phyloP scores from a whole-genome alignment of 2,329 filamentous ascomycete genomes.

The Laburnicola sp. region DNA sequence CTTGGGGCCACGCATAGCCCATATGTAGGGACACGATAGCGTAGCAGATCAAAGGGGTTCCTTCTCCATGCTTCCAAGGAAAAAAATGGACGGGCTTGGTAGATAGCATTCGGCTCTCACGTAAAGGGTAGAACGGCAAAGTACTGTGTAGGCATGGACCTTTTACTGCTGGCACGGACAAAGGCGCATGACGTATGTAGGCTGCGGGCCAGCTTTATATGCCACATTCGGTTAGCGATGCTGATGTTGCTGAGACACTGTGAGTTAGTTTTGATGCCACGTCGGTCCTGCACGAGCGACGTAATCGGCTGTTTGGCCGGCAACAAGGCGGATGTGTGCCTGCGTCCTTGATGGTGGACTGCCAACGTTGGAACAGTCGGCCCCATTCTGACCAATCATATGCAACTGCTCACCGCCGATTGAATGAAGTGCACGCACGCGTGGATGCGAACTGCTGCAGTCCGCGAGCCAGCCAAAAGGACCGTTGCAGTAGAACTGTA shows the following conservation, averaged over 20 bases:
- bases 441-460: constrained; percentile 35
- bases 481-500: not conserved
- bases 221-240: not conserved
- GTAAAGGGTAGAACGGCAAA: too few relatives aligned
- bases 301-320: constrained; percentile 17
- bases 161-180: too few relatives aligned
- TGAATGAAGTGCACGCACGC: constrained; percentile 24
- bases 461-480: constrained; percentile 14
- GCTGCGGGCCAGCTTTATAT: not conserved
- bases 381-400: constrained; percentile 33
- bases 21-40: too few relatives aligned
- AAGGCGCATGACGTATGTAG: not conserved
- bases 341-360: constrained; percentile 18
- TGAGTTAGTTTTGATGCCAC: constrained; percentile 14
- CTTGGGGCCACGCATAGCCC: too few relatives aligned
- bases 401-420: constrained; percentile 40
- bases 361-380: constrained; percentile 22
- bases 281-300: constrained; percentile 15
- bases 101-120: too few relatives aligned
- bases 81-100: too few relatives aligned
- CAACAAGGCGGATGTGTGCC: constrained; percentile 1
- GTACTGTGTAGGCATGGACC: too few relatives aligned
- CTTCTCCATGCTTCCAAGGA: too few relatives aligned
- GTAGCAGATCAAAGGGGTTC: too few relatives aligned
- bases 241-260: constrained; percentile 1